Conservation (phyloP, 225 moss, liverwort and hornwort genomes). For the Sphagnum tenellum region DNA sequence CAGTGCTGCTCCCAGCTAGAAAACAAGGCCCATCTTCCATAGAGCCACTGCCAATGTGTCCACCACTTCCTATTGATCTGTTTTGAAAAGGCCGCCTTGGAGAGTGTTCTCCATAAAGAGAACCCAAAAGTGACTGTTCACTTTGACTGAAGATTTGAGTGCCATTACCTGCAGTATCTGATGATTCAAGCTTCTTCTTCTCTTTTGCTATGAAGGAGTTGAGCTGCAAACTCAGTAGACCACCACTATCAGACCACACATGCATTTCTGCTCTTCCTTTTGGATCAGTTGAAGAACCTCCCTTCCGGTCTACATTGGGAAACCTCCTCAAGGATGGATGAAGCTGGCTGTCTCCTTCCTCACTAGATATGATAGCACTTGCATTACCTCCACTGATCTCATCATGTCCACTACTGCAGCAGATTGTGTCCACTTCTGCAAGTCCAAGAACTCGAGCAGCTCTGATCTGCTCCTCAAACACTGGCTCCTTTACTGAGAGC, state of each 20-base stretch:
- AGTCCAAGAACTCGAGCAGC: conserved; percentile 4
- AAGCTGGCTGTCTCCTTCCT: conserved; percentile 9
- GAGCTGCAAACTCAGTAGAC: conserved; percentile 13
- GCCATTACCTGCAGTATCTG: conserved; percentile 2
- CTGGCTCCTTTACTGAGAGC: not conserved
- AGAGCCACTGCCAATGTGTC: conserved; percentile 1
- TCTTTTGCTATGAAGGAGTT: conserved; percentile 14
- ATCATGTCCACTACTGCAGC: conserved; percentile 14
- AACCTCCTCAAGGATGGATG: conserved; percentile 1
- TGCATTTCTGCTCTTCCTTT: not conserved
- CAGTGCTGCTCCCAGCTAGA: conserved; percentile 2
- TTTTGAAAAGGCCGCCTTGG: not conserved
- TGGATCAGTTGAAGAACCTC: not conserved
- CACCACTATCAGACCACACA: conserved; percentile 11
- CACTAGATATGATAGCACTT: conserved; percentile 15
- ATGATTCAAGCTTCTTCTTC: conserved; percentile 13
- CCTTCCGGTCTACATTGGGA: not conserved
- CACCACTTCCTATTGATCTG: conserved; percentile 5
- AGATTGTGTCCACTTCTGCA: conserved; percentile 7
- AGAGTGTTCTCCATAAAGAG: not conserved
- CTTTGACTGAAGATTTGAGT: not conserved
- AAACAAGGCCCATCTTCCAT: conserved; percentile 2
- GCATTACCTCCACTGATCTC: conserved; percentile 10
- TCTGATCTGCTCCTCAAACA: conserved; percentile 1
- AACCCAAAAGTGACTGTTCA: conserved; percentile 1